These are phyloP conservation scores for Hyphodiscus hymeniophilus DNA, from an alignment of 495 filamentous ascomycete species.

Conservation along the genomic window DNA sequence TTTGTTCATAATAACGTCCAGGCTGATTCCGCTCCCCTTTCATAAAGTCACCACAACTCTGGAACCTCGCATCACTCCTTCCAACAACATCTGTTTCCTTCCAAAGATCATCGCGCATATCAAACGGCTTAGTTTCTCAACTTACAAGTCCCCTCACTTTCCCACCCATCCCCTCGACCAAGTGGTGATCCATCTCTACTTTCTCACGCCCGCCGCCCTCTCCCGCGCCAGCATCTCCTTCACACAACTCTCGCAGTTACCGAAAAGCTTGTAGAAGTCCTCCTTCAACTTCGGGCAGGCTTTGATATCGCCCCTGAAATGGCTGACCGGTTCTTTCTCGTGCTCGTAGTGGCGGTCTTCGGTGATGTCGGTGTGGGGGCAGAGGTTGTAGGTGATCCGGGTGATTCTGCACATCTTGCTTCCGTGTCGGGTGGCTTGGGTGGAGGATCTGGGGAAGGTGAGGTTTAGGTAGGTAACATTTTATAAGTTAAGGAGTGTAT, in stretches of 20 bases:
- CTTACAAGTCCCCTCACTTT: not conserved
- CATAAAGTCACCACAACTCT: too few relatives aligned
- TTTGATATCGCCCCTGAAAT: not conserved
- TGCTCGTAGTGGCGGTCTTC: not conserved
- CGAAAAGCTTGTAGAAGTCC: not conserved
- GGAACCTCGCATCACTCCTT: too few relatives aligned
- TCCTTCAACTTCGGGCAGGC: not conserved
- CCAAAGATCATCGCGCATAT: not conserved
- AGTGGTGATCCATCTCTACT: not conserved
- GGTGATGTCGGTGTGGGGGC: not conserved
- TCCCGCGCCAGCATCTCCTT: too few relatives aligned
- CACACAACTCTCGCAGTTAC: too few relatives aligned
- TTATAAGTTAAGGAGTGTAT: too few relatives aligned
- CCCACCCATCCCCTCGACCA: not conserved
- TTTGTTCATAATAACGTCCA: too few relatives aligned
- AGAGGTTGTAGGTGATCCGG: not conserved
- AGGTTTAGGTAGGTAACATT: too few relatives aligned
- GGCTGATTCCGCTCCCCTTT: too few relatives aligned
- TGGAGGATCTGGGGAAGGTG: too few relatives aligned
- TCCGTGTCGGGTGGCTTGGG: not conserved
- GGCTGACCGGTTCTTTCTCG: too few relatives aligned
- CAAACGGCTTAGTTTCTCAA: not conserved
- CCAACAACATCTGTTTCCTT: not conserved
- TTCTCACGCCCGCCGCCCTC: too few relatives aligned
- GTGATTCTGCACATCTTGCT: not conserved